Evolutionary conservation across 2,329 filamentous ascomycete genomes (phyloP).

Genomic region (Pseudocercospora fuligena): DNA sequence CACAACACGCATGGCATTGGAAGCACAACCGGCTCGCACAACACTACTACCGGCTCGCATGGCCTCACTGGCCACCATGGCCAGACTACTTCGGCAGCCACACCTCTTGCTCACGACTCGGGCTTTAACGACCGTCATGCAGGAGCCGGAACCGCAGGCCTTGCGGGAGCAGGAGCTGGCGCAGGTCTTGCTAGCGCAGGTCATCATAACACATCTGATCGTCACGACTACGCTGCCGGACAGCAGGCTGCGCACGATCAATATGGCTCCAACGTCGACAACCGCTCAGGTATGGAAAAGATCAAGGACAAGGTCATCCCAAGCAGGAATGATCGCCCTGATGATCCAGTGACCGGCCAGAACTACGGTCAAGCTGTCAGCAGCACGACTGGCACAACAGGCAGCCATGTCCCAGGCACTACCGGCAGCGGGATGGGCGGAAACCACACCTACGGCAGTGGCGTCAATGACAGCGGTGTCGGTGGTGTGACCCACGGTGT

Average conservation of each 20-base stretch:
- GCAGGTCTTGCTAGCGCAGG: slow-evolving; percentile 16
- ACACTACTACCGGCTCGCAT: not conserved
- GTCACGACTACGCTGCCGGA: slow-evolving; percentile 3
- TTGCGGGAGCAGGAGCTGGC: slow-evolving; percentile 17
- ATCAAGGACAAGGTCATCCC: slow-evolving; percentile 21
- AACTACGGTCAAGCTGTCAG: slow-evolving; percentile 20
- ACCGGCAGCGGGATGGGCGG: not conserved
- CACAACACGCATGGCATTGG: slow-evolving; percentile 3
- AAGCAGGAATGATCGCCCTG: slow-evolving; percentile 19
- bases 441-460: slow-evolving; percentile 10
- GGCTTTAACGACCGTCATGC: slow-evolving; percentile 21
- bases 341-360: slow-evolving; percentile 21
- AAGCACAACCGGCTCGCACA: not conserved
- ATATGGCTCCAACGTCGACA: slow-evolving; percentile 11
- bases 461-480: slow-evolving; percentile 8
- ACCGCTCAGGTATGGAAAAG: slow-evolving; percentile 24
- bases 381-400: slow-evolving; percentile 8
- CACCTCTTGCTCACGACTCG: slow-evolving; percentile 23
- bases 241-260: slow-evolving; percentile 3
- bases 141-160: slow-evolving; percentile 18
- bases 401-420: slow-evolving; percentile 9
- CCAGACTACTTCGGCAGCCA: slow-evolving; percentile 3
- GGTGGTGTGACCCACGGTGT: slow-evolving; percentile 16
- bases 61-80: slow-evolving; percentile 6
- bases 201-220: slow-evolving; percentile 19